Base-by-base conservation (phyloP, 306 rosid species). In the Rosa multiflora region DNA sequence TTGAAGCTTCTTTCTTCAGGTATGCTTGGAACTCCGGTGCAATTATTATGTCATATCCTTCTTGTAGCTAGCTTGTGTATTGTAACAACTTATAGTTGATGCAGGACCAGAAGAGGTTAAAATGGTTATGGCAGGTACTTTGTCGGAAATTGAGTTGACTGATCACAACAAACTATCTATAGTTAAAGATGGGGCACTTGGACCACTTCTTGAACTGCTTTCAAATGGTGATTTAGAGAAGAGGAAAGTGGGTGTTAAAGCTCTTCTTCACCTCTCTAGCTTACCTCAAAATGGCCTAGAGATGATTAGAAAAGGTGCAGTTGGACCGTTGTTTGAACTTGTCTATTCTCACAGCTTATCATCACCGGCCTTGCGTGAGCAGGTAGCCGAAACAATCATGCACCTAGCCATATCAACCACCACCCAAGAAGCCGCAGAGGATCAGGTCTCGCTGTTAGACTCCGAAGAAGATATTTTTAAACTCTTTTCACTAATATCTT, bases 1-100 rank as follows among this genome's bases (percentile, higher is more conserved):
- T 77, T 91, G 83, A 80, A 43, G 71, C 85, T 75, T 69, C 92
- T 91, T 76, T 88, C 82, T 70, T 79, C 94, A 89, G 97, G 97
- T 91, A 83, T 68, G 83, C 77, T 78, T 48, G 67, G 40, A 77
- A 53, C 78, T 49, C 32, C 18, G 8, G 59, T 46, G 70, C 18
- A 13, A 49, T 72, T 63, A 17, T 10, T 15, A 48, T 72, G 37
- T 37, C 15, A 35, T 12, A 62, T 21, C 46, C 14, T 79, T 26
- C 43, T 72, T 29, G 29, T 12, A 49, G 72, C 44, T 49, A 49
- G 72, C 55, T 49, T 58, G 37, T 52, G 71, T 13, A 32, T 59
- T 12, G 39, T 51, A 49, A 80, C 39, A 49, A 18, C 72, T 26
- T 63, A 49, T 23, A 64, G 51, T 79, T 75, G 52, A 77, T 82